Base-by-base conservation (phyloP, 768 basidiomycete species). In the Hortiboletus campestris region DNA sequence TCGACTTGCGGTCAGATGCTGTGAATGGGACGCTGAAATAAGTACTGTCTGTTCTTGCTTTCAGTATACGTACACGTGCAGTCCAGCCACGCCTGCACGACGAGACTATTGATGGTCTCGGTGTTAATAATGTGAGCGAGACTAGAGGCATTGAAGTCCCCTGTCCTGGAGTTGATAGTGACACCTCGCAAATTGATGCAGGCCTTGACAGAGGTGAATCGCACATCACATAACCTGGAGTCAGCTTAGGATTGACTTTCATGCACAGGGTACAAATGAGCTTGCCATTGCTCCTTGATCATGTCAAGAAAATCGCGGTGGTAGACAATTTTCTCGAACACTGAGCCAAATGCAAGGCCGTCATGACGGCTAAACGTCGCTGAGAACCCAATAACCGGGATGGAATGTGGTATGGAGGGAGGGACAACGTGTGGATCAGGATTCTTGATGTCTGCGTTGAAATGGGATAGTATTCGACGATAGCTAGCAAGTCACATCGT, bases 311-410 rank as follows among this genome's bases (percentile, higher is more conserved):
- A 93, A 61, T 93, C 91, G 17, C 84, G 82, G 67, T 98, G 95
- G 68, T 92, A 98, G 0, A 97, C 95, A 50, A 98, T 94, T 46
- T 80, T 78, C 65, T 97, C 84, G 64, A 96, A 98, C 2, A 97
- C 87, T 3, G 88, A 86, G 7, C 91, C 87, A 4, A 98, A 80
- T 2, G 94, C 91, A 2, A 95, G 76, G 6, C 93, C 90, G 62
- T 98, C 96, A 60, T 95, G 91, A 29, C 96, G 81, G 60, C 85
- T 87, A 74, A 97, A 97, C 0, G 96, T 98, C 2, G 96, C 96
- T 51, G 93, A 94, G 68, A 98, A 97, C 0, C 95, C 96, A 43
- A 98, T 79, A 48, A 97, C 85, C 3, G 95, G 93, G 28, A 95
- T 82, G 41, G 75, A 74, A 63, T 84, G 76, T 13, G 69, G 67